A percentile compares a stretch with the other conserved stretches of the same genome.
phyloP scores from a whole-genome alignment of 768 basidiomycete species.

The Naganishia onofrii region DNA sequence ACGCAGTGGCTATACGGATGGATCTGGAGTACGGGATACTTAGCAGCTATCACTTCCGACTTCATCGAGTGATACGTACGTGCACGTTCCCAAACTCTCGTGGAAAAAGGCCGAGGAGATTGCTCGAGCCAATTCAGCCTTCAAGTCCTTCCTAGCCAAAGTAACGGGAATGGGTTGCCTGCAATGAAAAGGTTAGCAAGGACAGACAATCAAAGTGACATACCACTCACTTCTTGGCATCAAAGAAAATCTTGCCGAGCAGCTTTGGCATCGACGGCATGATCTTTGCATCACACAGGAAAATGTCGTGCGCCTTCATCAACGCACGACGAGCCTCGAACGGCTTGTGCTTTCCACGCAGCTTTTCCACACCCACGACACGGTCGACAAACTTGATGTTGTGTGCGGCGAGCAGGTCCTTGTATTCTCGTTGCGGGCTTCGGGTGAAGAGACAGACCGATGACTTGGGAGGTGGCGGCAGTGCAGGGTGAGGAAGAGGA shows the following conservation, averaged over 20 bases:
- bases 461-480: conserved; percentile 74
- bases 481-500: conserved; percentile 60
- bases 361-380: conserved; percentile 84
- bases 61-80: conserved; percentile 59
- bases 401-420: conserved; percentile 74
- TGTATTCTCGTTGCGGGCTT: conserved; percentile 93
- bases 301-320: conserved; percentile 83
- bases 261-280: conserved; percentile 80
- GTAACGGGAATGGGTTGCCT: conserved; percentile 97
- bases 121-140: conserved; percentile 85
- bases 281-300: conserved; percentile 88
- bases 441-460: conserved; percentile 88
- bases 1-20: conserved; percentile 72
- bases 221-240: conserved; percentile 81
- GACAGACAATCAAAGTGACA: conserved; percentile 29
- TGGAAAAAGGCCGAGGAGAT: conserved; percentile 94
- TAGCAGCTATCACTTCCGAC: neutral
- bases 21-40: conserved; percentile 58
- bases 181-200: neutral
- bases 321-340: conserved; percentile 65
- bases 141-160: conserved; percentile 81
- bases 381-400: conserved; percentile 85
- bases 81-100: conserved; percentile 87
- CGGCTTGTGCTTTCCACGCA: conserved; percentile 82
- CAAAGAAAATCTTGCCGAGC: conserved; percentile 85